Evolutionary conservation across 108 stramenopile species (phyloP).

Genomic region (Cyclotella atomus): DNA sequence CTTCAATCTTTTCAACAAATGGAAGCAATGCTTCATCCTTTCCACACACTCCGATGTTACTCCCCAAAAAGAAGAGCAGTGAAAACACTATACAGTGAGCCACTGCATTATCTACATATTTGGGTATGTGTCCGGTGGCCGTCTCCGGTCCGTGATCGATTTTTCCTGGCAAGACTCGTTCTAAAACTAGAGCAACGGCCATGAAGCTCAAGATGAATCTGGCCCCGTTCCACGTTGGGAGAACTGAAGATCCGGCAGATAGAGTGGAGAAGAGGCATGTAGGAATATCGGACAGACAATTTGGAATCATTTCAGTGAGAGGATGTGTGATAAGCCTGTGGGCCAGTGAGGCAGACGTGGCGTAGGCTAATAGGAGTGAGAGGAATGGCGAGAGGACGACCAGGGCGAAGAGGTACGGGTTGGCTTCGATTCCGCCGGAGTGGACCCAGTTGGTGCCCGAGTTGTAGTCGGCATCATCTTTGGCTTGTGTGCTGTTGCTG

Average conservation of each 20-base stretch:
- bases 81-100: slow-evolving; percentile 54
- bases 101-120: slow-evolving; percentile 66
- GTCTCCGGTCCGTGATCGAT: slow-evolving; percentile 58
- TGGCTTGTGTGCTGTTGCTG: too few relatives aligned
- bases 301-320: slow-evolving; percentile 47
- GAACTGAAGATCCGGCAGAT: slow-evolving; percentile 45
- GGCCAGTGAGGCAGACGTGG: slow-evolving; percentile 53
- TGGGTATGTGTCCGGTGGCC: slow-evolving; percentile 65
- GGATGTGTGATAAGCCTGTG: slow-evolving; percentile 38
- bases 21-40: neutral
- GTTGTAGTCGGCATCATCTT: slow-evolving; percentile 36
- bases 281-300: slow-evolving; percentile 28
- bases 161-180: slow-evolving; percentile 83
- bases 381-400: slow-evolving; percentile 58
- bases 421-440: slow-evolving; percentile 60
- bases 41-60: slow-evolving; percentile 56
- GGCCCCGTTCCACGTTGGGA: slow-evolving; percentile 47
- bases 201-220: slow-evolving; percentile 69
- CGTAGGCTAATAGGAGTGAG: slow-evolving; percentile 58
- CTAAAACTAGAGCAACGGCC: slow-evolving; percentile 78
- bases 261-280: slow-evolving; percentile 33
- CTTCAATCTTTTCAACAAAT: neutral
- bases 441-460: slow-evolving; percentile 66
- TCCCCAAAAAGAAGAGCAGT: slow-evolving; percentile 42
- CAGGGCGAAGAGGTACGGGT: slow-evolving; percentile 62